A percentile compares a stretch with the other conserved stretches of the same genome.
These are phyloP conservation scores for Cephalotrichum gorgonifer DNA, from an alignment of 2,329 filamentous ascomycete species.

Conservation along the genomic window DNA sequence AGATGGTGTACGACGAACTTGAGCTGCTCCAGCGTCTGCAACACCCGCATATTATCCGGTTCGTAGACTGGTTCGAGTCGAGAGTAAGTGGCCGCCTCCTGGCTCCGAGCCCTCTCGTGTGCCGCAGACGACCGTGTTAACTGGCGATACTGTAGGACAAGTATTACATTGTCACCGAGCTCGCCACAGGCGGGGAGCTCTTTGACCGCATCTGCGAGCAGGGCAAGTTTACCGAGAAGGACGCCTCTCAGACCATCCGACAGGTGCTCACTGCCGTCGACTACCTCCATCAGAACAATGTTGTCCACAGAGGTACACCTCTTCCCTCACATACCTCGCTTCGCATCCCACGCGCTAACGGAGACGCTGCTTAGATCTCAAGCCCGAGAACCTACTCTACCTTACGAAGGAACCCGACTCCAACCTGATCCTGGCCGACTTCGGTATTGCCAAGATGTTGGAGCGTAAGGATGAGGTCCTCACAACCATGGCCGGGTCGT, in stretches of 20 bases:
- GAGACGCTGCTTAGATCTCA: constrained; percentile 60
- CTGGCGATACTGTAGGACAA: constrained; percentile 59
- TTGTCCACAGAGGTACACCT: constrained; percentile 78
- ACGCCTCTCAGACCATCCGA: constrained; percentile 89
- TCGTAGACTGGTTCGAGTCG: constrained; percentile 98
- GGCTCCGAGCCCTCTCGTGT: too few species aligned
- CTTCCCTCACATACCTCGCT: not conserved
- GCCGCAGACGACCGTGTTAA: too few species aligned
- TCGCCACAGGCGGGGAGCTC: constrained; percentile 90
- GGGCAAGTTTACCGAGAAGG: constrained; percentile 97
- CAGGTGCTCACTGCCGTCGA: constrained; percentile 87
- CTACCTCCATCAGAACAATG: constrained; percentile 88
- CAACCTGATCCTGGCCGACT: constrained; percentile 87
- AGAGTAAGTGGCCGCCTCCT: constrained; percentile 50
- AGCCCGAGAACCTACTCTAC: constrained; percentile 95
- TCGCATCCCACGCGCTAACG: not conserved
- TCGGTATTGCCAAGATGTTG: constrained; percentile 97
- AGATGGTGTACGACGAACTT: constrained; percentile 97
- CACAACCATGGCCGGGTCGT: constrained; percentile 97
- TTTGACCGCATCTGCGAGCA: constrained; percentile 98
- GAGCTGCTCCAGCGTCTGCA: constrained; percentile 83
- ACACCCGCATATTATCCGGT: constrained; percentile 93
- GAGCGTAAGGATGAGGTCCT: constrained; percentile 84
- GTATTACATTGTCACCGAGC: constrained; percentile 97
- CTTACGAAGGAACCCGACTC: constrained; percentile 69